Percentiles rank a stretch among this genome's conserved stretches.
These are phyloP conservation scores for Ogataea siamensis DNA, from an alignment of 805 yeast genomes.

Conservation along the genomic window DNA sequence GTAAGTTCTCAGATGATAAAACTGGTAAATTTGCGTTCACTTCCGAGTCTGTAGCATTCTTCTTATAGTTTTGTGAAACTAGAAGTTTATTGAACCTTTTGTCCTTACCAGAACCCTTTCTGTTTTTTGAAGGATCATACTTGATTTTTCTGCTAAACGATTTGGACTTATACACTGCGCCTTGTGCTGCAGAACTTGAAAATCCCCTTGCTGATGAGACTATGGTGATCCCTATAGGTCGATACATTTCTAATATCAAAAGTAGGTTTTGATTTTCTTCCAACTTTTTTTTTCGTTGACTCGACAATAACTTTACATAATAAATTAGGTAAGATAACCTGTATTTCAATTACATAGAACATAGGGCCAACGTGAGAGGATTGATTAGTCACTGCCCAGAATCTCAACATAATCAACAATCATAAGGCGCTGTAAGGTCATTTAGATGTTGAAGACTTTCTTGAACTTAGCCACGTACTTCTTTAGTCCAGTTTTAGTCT, in stretches of 20 bases:
- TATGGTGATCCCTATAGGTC: conserved; percentile 1
- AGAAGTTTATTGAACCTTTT: conserved; percentile 28
- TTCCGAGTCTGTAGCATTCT: conserved; percentile 22
- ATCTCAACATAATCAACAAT: background rate
- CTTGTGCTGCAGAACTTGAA: conserved; percentile 10
- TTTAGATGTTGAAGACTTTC: conserved; percentile 22
- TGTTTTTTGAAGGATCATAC: conserved; percentile 26
- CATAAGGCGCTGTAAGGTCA: background rate
- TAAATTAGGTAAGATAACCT: background rate
- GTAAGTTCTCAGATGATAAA: conserved; percentile 17
- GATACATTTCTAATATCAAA: conserved; percentile 1
- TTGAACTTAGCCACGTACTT: conserved; percentile 32
- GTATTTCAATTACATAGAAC: conserved; percentile 1
- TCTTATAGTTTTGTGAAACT: conserved; percentile 25
- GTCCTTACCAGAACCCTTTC: conserved; percentile 35
- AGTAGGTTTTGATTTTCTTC: conserved; percentile 2
- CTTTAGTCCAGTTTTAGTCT: conserved; percentile 26
- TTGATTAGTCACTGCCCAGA: conserved; percentile 1
- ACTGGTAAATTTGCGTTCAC: conserved; percentile 21
- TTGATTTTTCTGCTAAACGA: conserved; percentile 30
- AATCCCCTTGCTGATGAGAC: conserved; percentile 13
- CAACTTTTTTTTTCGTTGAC: conserved; percentile 8
- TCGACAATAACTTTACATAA: conserved; percentile 6
- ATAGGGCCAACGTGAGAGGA: conserved; percentile 1
- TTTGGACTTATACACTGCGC: conserved; percentile 29